These are phyloP conservation scores for Ampelomyces quisqualis DNA, from an alignment of 2,329 filamentous ascomycete species.

Conservation along the genomic window DNA sequence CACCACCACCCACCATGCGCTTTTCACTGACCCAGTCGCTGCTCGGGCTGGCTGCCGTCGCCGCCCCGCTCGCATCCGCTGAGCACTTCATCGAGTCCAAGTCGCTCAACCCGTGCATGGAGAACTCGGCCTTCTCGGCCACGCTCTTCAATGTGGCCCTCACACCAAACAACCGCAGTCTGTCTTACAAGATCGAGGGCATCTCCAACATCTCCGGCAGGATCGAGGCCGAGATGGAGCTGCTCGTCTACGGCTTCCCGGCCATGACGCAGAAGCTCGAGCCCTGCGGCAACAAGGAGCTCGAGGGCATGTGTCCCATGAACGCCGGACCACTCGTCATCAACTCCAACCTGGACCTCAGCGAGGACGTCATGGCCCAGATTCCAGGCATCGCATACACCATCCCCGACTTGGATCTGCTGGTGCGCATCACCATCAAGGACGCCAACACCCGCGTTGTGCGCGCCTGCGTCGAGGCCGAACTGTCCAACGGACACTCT, in stretches of 20 bases:
- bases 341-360: slow-evolving; percentile 63
- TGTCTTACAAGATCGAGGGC: slow-evolving; percentile 74
- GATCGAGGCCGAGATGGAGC: slow-evolving; percentile 72
- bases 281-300: slow-evolving; percentile 66
- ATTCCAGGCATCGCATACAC: slow-evolving; percentile 86
- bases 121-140: slow-evolving; percentile 83
- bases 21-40: slow-evolving; percentile 37
- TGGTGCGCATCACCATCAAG: slow-evolving; percentile 79
- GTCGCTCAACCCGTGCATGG: slow-evolving; percentile 82
- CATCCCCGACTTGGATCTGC: slow-evolving; percentile 87
- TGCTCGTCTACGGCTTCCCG: slow-evolving; percentile 80
- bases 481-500: slow-evolving; percentile 87
- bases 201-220: slow-evolving; percentile 82
- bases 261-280: slow-evolving; percentile 68
- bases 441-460: slow-evolving; percentile 62
- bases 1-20: slow-evolving; percentile 33
- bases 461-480: slow-evolving; percentile 84
- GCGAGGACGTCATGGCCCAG: slow-evolving; percentile 60
- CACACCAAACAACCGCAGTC: slow-evolving; percentile 71
- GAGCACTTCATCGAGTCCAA: slow-evolving; percentile 67
- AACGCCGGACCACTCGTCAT: slow-evolving; percentile 78
- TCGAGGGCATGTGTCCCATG: slow-evolving; percentile 87
- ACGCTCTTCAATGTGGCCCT: slow-evolving; percentile 84
- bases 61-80: slow-evolving; percentile 56
- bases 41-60: slow-evolving; percentile 38